Conservation (phyloP, 805 yeast genomes). For the Saccharomycopsis fibuligera region DNA sequence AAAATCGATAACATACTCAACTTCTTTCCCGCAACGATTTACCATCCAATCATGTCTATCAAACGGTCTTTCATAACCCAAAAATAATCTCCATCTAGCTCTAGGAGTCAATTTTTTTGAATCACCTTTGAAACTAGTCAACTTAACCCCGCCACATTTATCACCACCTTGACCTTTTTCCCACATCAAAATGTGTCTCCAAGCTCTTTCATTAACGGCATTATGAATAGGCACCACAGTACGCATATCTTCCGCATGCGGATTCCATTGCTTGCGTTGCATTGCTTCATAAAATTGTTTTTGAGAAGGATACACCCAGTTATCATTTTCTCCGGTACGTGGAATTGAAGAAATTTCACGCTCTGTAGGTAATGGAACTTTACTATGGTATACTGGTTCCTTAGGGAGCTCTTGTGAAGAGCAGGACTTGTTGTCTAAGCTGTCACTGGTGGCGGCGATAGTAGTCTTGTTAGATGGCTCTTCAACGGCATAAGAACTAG, state of each 20-base stretch:
- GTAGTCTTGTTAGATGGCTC: slow-evolving; percentile 1
- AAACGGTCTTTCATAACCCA: slow-evolving; percentile 77
- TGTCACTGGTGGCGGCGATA: background rate
- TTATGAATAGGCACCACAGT: slow-evolving; percentile 92
- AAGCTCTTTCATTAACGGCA: slow-evolving; percentile 86
- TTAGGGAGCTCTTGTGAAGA: slow-evolving; percentile 39
- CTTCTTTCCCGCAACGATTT: slow-evolving; percentile 72
- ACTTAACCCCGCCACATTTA: slow-evolving; percentile 76
- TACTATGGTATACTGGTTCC: slow-evolving; percentile 29
- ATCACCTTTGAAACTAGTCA: slow-evolving; percentile 87
- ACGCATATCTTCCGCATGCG: slow-evolving; percentile 75
- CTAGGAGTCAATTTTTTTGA: slow-evolving; percentile 80
- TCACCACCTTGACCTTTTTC: slow-evolving; percentile 55
- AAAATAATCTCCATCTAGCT: slow-evolving; percentile 59
- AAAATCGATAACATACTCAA: slow-evolving; percentile 92
- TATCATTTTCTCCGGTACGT: slow-evolving; percentile 50
- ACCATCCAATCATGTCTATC: slow-evolving; percentile 96
- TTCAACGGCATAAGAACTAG: background rate
- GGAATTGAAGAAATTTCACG: slow-evolving; percentile 81
- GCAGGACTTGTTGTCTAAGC: slow-evolving; percentile 1
- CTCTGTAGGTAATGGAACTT: slow-evolving; percentile 53
- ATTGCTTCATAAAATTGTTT: slow-evolving; percentile 92
- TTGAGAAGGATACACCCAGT: slow-evolving; percentile 96
- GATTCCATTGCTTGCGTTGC: slow-evolving; percentile 85
- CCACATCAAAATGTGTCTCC: slow-evolving; percentile 83